phyloP scores from a whole-genome alignment of 441 rosid species.

The Eugenia klotzschiana region DNA sequence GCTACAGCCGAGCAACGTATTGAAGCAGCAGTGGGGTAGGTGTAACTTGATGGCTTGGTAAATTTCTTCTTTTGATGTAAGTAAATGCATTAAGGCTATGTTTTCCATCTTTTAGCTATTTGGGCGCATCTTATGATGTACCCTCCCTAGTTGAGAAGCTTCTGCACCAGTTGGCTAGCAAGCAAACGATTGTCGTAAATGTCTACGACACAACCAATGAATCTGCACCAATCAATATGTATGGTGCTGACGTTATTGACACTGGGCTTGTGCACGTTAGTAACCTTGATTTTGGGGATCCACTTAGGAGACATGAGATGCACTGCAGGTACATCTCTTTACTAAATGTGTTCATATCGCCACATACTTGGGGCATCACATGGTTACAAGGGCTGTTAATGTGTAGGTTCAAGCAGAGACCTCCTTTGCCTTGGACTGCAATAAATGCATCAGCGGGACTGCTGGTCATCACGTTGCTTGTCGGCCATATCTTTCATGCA shows the following conservation, averaged over 20 bases:
- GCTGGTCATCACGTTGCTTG: slow-evolving; percentile 59
- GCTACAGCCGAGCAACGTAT: slow-evolving; percentile 63
- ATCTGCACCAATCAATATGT: slow-evolving; percentile 62
- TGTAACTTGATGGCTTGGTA: background rate
- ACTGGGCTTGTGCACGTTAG: slow-evolving; percentile 51
- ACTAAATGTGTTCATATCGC: background rate
- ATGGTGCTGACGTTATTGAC: slow-evolving; percentile 58
- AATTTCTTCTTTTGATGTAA: background rate
- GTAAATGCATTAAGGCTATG: background rate
- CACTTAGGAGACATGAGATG: slow-evolving; percentile 81
- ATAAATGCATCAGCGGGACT: slow-evolving; percentile 47
- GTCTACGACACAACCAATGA: slow-evolving; percentile 82
- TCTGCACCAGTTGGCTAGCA: slow-evolving; percentile 90
- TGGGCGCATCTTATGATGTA: slow-evolving; percentile 92
- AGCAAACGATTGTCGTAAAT: slow-evolving; percentile 74
- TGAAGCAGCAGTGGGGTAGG: slow-evolving; percentile 76
- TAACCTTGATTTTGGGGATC: slow-evolving; percentile 88
- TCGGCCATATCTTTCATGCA: slow-evolving; percentile 63
- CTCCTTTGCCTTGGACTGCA: slow-evolving; percentile 71
- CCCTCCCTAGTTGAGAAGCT: slow-evolving; percentile 95
- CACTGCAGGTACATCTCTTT: slow-evolving; percentile 64
- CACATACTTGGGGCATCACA: background rate
- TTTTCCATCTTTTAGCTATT: slow-evolving; percentile 35
- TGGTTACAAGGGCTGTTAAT: background rate
- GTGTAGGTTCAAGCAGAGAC: slow-evolving; percentile 68